Evolutionary conservation across 2,329 filamentous ascomycete species (phyloP).

Genomic region (Alternaria conjuncta): DNA sequence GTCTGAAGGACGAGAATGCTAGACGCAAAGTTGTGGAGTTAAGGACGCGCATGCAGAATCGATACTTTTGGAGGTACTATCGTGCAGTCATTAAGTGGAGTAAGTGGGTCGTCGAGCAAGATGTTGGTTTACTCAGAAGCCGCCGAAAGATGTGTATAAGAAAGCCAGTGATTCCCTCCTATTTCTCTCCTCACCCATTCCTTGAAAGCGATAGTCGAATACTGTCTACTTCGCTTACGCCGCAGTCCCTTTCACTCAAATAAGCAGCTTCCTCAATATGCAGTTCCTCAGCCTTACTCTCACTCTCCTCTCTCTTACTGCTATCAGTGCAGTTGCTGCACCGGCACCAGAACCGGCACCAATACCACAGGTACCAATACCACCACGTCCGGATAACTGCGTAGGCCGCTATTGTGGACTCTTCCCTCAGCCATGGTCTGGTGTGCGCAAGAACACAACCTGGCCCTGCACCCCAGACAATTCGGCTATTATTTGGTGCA

Average conservation of each 20-base stretch:
- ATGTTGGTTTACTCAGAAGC: background rate
- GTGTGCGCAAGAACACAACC: background rate
- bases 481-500: background rate
- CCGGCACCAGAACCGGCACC: background rate
- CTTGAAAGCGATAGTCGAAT: background rate
- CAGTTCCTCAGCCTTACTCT: background rate
- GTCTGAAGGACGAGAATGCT: background rate
- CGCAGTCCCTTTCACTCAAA: background rate
- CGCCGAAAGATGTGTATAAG: background rate
- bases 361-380: background rate
- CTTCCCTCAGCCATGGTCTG: background rate
- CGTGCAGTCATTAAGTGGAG: background rate
- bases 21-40: background rate
- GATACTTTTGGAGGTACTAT: too few relatives aligned
- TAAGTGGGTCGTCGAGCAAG: background rate
- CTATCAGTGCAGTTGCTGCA: background rate
- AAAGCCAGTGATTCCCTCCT: background rate
- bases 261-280: background rate
- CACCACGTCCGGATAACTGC: background rate
- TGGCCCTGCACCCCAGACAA: too few relatives aligned
- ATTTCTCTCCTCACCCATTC: background rate
- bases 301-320: background rate
- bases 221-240: background rate
- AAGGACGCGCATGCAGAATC: background rate
- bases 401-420: background rate